Percentiles rank a stretch among this genome's conserved stretches.
phyloP scores from a whole-genome alignment of 2,329 filamentous ascomycete species.

The Cladophialophora immunda region DNA sequence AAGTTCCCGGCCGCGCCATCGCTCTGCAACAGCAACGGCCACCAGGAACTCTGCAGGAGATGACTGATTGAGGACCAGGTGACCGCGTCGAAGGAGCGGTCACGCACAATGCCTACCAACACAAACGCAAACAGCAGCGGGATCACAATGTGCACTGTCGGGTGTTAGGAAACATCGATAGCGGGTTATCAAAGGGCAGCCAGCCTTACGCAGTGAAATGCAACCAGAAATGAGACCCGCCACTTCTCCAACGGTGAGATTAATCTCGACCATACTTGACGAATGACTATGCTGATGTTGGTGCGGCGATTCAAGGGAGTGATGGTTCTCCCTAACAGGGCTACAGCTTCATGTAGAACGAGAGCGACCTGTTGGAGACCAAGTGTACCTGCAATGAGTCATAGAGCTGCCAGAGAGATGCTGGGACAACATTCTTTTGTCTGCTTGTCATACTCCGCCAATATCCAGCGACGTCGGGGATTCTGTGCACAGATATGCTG shows the following conservation, averaged over 20 bases:
- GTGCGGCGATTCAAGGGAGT: background rate
- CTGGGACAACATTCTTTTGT: background rate
- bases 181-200: background rate
- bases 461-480: background rate
- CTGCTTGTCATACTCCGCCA: background rate
- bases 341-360: background rate
- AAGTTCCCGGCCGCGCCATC: constrained; percentile 44
- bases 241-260: constrained; percentile 13
- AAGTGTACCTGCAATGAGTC: background rate
- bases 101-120: background rate
- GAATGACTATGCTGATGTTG: background rate
- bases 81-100: constrained; percentile 35
- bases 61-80: constrained; percentile 50
- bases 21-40: constrained; percentile 51
- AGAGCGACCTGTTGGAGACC: background rate
- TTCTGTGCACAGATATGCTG: background rate
- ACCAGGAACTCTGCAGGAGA: constrained; percentile 51
- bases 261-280: background rate
- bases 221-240: constrained; percentile 9
- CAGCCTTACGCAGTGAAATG: constrained; percentile 7
- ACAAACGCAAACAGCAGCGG: constrained; percentile 7
- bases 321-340: background rate
- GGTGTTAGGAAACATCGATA: background rate
- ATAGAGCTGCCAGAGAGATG: background rate
- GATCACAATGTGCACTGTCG: constrained; percentile 5